A percentile compares a stretch with the other conserved stretches of the same genome.
Conservation (phyloP, 75 land plant species). For the Gnetum montanum region DNA sequence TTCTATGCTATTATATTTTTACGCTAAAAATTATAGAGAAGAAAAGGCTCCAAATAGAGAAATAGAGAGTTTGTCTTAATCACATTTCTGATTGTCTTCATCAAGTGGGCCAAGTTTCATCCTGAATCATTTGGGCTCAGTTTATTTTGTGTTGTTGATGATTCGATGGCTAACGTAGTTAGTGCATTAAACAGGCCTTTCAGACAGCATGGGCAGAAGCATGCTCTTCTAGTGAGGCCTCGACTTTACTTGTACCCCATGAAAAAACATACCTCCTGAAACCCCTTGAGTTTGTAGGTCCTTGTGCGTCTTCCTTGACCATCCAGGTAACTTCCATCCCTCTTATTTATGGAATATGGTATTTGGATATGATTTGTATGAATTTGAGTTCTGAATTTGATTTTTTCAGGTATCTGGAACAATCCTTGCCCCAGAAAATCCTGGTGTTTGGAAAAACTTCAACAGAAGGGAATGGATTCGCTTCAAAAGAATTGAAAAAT, state of each 20-base stretch:
- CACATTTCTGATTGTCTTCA: too few species aligned
- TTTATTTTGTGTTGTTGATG: too few species aligned
- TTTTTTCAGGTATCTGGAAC: slow-evolving; percentile 48
- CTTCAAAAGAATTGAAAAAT: slow-evolving; percentile 29
- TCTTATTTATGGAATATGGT: neutral
- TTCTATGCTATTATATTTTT: too few species aligned
- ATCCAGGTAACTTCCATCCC: slow-evolving; percentile 37
- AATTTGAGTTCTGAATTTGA: slow-evolving; percentile 3
- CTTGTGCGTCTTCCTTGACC: slow-evolving; percentile 38
- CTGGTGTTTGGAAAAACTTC: slow-evolving; percentile 17
- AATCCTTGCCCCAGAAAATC: slow-evolving; percentile 30
- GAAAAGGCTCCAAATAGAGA: too few species aligned
- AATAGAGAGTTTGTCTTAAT: too few species aligned
- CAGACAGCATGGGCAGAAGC: slow-evolving; percentile 47
- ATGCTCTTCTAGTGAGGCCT: slow-evolving; percentile 23
- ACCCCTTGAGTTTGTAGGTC: slow-evolving; percentile 56
- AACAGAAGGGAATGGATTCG: slow-evolving; percentile 37
- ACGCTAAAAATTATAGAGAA: too few species aligned
- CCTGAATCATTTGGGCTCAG: too few species aligned
- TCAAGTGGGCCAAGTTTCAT: too few species aligned
- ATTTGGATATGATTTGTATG: neutral
- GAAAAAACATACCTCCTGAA: slow-evolving; percentile 42
- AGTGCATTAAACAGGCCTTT: too few species aligned
- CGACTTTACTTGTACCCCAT: slow-evolving; percentile 36
- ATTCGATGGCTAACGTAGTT: too few species aligned